phyloP scores from a whole-genome alignment of 2,329 filamentous ascomycete species.

The Xylogone sp. region DNA sequence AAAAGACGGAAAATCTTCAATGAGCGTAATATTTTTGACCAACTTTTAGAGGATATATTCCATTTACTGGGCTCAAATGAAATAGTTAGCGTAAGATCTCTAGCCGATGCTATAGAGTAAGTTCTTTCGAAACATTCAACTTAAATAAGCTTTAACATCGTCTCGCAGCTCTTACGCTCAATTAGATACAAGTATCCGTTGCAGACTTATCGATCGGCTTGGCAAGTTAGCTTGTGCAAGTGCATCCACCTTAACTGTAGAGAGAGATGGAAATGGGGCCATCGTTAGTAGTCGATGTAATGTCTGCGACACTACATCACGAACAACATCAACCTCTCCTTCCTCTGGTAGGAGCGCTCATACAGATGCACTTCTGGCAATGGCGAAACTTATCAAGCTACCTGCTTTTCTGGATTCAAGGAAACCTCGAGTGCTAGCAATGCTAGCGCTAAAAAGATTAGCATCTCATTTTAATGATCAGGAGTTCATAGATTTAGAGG shows the following conservation, averaged over 20 bases:
- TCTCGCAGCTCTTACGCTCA: conserved; percentile 26
- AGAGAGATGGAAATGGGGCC: conserved; percentile 22
- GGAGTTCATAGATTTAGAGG: conserved; percentile 62
- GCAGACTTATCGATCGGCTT: conserved; percentile 49
- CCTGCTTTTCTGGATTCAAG: conserved; percentile 48
- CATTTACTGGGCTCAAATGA: conserved; percentile 31
- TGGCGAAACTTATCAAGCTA: conserved; percentile 40
- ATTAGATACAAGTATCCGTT: conserved; percentile 46
- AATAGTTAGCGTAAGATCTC: conserved; percentile 30
- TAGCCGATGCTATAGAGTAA: conserved; percentile 45
- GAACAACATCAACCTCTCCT: conserved; percentile 9
- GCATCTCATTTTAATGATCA: conserved; percentile 60
- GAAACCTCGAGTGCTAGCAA: conserved; percentile 64
- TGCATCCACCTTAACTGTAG: conserved; percentile 38
- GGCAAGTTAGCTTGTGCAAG: conserved; percentile 54
- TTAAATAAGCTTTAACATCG: background rate
- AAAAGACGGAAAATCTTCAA: conserved; percentile 30
- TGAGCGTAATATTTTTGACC: conserved; percentile 20
- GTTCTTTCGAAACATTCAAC: conserved; percentile 22
- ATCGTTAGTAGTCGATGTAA: conserved; percentile 22
- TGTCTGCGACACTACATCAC: conserved; percentile 21
- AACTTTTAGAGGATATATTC: conserved; percentile 30
- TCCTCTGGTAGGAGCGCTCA: conserved; percentile 12
- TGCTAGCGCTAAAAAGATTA: conserved; percentile 67
- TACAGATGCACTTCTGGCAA: conserved; percentile 39